A percentile compares a stretch with the other conserved stretches of the same genome.
These are phyloP conservation scores for Cucumis hystrix DNA, from an alignment of 306 rosid species.

Conservation along the genomic window DNA sequence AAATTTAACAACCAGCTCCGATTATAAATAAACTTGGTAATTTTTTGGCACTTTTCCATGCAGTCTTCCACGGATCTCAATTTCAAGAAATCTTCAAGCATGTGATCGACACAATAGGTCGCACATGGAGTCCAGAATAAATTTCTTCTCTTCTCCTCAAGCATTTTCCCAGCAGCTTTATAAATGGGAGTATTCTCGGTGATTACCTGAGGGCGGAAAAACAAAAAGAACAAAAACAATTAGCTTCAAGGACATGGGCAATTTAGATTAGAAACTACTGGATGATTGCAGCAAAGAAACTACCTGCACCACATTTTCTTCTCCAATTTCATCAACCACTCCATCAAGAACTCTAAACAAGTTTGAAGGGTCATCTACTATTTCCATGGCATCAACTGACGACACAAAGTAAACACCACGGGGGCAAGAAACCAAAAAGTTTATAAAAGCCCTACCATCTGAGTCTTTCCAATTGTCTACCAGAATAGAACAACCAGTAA, in stretches of 20 bases:
- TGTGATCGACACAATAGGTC: conserved; percentile 53
- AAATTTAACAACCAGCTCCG: conserved; percentile 72
- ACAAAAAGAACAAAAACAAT: background rate
- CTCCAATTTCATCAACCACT: conserved; percentile 82
- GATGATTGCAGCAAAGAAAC: conserved; percentile 24
- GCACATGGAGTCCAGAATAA: conserved; percentile 95
- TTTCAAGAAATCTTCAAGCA: conserved; percentile 74
- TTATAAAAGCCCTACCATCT: conserved; percentile 51
- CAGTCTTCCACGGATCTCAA: conserved; percentile 76
- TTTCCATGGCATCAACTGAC: conserved; percentile 60
- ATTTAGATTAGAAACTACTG: conserved; percentile 13
- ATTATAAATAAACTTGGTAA: conserved; percentile 72
- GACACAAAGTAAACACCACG: conserved; percentile 75
- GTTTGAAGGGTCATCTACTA: conserved; percentile 54
- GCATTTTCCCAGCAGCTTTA: conserved; percentile 81
- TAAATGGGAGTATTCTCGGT: conserved; percentile 69
- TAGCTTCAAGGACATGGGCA: conserved; percentile 8
- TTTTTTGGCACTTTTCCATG: conserved; percentile 68
- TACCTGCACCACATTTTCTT: conserved; percentile 94
- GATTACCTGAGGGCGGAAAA: conserved; percentile 33
- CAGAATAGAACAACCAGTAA: conserved; percentile 78
- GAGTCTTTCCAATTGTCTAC: conserved; percentile 79
- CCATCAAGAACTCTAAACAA: conserved; percentile 73
- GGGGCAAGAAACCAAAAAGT: conserved; percentile 77
- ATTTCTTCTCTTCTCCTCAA: conserved; percentile 77